Percentiles rank a stretch among this genome's conserved stretches.
Evolutionary conservation across 1,284 basidiomycete genomes (phyloP).

Genomic region (Naganishia sp.): DNA sequence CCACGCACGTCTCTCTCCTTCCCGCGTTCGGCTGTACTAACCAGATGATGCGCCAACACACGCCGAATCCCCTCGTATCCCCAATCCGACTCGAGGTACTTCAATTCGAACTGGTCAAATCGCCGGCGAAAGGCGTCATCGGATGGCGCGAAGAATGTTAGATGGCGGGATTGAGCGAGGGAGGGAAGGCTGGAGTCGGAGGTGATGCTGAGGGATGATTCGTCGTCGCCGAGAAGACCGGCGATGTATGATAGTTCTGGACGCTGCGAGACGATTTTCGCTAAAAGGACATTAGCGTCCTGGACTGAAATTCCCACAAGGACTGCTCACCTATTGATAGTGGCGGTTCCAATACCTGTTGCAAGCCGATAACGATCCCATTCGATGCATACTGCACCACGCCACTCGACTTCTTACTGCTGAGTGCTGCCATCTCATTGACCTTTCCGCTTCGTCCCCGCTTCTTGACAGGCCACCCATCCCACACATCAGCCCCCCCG

Average conservation of each 20-base stretch:
- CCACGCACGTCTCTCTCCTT: slow-evolving; percentile 2
- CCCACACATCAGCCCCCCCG: slow-evolving; percentile 58
- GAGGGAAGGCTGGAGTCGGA: slow-evolving; percentile 24
- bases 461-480: slow-evolving; percentile 18
- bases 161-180: slow-evolving; percentile 54
- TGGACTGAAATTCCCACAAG: no score
- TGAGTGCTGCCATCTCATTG: neutral
- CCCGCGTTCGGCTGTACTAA: slow-evolving; percentile 43
- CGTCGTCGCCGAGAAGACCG: slow-evolving; percentile 35
- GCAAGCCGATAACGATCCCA: slow-evolving; percentile 75
- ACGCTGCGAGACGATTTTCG: slow-evolving; percentile 62
- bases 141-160: slow-evolving; percentile 88
- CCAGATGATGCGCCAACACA: slow-evolving; percentile 75
- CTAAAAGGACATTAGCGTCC: slow-evolving; percentile 49
- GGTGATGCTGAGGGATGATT: neutral
- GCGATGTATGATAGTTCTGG: slow-evolving; percentile 69
- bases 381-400: slow-evolving; percentile 62
- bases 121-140: slow-evolving; percentile 72
- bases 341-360: slow-evolving; percentile 74
- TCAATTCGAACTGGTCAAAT: slow-evolving; percentile 67
- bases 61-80: slow-evolving; percentile 73
- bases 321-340: slow-evolving; percentile 65
- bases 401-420: slow-evolving; percentile 42
- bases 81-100: slow-evolving; percentile 83
- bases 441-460: neutral